Evolutionary conservation across 371 early-diverging fungal species (phyloP).

Genomic region (Mucor circinelloides): DNA sequence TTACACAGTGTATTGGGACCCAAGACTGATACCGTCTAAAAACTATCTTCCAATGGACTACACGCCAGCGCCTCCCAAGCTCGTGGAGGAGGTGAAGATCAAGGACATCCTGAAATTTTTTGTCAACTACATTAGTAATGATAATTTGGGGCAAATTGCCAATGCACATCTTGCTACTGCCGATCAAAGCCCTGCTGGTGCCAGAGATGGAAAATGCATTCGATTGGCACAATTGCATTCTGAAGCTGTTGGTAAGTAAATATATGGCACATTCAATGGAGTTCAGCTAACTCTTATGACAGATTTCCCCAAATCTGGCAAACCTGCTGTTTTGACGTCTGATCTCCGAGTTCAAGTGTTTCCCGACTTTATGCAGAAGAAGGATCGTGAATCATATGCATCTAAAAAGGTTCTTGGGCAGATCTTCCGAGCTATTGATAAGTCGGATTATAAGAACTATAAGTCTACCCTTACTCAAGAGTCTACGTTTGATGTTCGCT

Average conservation of each 20-base stretch:
- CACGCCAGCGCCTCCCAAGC: constrained; percentile 31
- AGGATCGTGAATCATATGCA: constrained; percentile 52
- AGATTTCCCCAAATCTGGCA: constrained; percentile 55
- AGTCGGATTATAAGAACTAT: constrained; percentile 42
- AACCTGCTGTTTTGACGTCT: constrained; percentile 37
- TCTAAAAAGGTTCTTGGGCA: constrained; percentile 66
- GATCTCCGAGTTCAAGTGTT: constrained; percentile 55
- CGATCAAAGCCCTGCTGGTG: constrained; percentile 56
- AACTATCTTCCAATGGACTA: constrained; percentile 68
- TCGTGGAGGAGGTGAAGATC: constrained; percentile 51
- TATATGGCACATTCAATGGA: background rate
- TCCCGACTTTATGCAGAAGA: constrained; percentile 87
- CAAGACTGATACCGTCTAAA: constrained; percentile 54
- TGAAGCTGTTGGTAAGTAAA: constrained; percentile 43
- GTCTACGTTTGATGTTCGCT: constrained; percentile 43
- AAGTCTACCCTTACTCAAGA: constrained; percentile 21
- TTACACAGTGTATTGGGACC: constrained; percentile 74
- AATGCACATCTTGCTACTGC: constrained; percentile 75
- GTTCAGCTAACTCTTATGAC: background rate
- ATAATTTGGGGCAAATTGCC: constrained; percentile 80
- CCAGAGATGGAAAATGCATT: constrained; percentile 55
- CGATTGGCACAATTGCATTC: constrained; percentile 71
- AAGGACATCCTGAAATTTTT: constrained; percentile 69
- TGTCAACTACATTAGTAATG: constrained; percentile 72
- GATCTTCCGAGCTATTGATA: constrained; percentile 62